Evolutionary conservation across 768 basidiomycete genomes (phyloP).

Genomic region (Agaricus subrufescens): DNA sequence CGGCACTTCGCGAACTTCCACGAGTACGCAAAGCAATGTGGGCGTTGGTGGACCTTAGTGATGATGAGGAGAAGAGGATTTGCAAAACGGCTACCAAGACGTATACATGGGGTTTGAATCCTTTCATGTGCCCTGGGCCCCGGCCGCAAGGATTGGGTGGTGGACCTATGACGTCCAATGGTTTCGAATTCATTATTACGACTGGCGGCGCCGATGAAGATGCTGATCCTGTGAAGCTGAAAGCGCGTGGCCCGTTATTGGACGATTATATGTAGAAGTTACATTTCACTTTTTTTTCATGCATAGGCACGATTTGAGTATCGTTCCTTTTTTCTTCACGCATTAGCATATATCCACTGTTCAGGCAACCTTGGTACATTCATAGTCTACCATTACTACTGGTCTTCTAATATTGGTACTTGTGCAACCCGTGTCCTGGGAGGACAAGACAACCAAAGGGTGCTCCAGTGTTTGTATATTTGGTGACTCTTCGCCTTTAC

Average conservation of each 20-base stretch:
- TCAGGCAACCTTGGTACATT: too few relatives aligned
- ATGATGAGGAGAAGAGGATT: constrained; percentile 4
- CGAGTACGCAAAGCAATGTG: neutral
- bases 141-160: constrained; percentile 8
- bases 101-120: constrained; percentile 5
- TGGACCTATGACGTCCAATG: constrained; percentile 6
- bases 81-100: constrained; percentile 6
- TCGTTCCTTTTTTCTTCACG: neutral
- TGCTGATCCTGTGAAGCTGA: neutral
- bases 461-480: too few relatives aligned
- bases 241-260: constrained; percentile 1
- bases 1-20: neutral
- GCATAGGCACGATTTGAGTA: neutral
- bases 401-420: too few relatives aligned
- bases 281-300: neutral
- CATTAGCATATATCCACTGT: neutral
- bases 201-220: constrained; percentile 9
- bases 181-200: constrained; percentile 7
- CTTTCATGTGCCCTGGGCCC: constrained; percentile 10
- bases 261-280: constrained; percentile 5
- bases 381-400: too few relatives aligned
- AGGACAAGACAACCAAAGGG: too few relatives aligned
- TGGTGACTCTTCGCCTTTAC: too few relatives aligned
- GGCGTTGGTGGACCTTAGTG: neutral
- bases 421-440: too few relatives aligned